These are phyloP conservation scores for Scutellaria galericulata DNA, from an alignment of 257 asterid genomes.

Conservation along the genomic window DNA sequence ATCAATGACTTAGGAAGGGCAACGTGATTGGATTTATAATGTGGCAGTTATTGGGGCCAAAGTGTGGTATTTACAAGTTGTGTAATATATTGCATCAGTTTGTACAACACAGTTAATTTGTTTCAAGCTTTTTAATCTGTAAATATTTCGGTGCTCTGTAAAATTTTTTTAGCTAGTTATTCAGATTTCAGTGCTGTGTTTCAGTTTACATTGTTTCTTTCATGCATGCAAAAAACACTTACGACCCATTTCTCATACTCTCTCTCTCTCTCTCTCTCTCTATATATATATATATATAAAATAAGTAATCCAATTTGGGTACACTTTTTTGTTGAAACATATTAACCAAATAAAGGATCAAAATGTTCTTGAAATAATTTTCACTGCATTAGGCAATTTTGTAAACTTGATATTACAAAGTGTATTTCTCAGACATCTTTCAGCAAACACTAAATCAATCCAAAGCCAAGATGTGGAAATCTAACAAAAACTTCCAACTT, in stretches of 20 bases:
- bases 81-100: conserved; percentile 39
- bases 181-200: too few species aligned
- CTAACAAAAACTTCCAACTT: neutral
- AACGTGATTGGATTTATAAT: conserved; percentile 21
- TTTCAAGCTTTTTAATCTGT: conserved; percentile 30
- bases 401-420: neutral
- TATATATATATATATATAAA: too few species aligned
- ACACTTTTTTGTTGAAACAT: too few species aligned
- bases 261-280: too few species aligned
- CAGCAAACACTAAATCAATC: neutral
- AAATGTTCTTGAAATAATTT: neutral
- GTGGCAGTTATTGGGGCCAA: conserved; percentile 26
- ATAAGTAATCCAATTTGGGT: too few species aligned
- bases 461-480: neutral
- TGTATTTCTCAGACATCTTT: too few species aligned
- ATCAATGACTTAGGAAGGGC: neutral
- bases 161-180: neutral
- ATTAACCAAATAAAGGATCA: neutral
- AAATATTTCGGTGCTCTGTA: conserved; percentile 28
- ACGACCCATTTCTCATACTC: too few species aligned
- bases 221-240: too few species aligned
- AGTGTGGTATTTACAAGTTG: conserved; percentile 3
- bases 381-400: neutral
- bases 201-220: too few species aligned
- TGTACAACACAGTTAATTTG: conserved; percentile 14